phyloP scores from a whole-genome alignment of 208 protist genomes.

The Vickermania spadyakhi region DNA sequence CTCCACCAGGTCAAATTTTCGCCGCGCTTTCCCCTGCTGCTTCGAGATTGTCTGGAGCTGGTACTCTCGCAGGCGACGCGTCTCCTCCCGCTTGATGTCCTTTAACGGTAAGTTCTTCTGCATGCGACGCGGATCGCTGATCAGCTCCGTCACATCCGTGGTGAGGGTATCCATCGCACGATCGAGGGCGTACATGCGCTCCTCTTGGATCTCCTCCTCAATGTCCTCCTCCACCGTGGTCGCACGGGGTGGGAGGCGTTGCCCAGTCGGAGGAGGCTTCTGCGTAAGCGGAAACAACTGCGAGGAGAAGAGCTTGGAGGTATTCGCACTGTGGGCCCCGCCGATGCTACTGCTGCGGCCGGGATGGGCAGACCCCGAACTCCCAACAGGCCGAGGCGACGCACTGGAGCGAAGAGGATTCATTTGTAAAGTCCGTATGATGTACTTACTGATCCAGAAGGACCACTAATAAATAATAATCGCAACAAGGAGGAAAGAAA shows the following conservation, averaged over 20 bases:
- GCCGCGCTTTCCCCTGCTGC: constrained; percentile 18
- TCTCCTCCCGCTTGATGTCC: constrained; percentile 13
- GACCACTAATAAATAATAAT: too few relatives aligned
- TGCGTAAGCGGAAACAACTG: too few relatives aligned
- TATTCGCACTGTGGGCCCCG: too few relatives aligned
- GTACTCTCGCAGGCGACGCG: constrained; percentile 19
- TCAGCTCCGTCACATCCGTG: constrained; percentile 10
- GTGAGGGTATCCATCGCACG: constrained; percentile 9
- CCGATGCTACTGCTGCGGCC: too few relatives aligned
- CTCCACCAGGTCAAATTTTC: constrained; percentile 64
- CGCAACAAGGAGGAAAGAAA: too few relatives aligned
- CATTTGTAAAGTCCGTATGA: too few relatives aligned
- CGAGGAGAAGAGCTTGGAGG: too few relatives aligned
- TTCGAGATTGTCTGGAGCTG: constrained; percentile 35
- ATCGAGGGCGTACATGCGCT: constrained; percentile 7
- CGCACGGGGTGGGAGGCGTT: constrained; percentile 4
- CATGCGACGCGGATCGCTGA: constrained; percentile 9
- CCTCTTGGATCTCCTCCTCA: constrained; percentile 13
- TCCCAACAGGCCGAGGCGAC: too few relatives aligned
- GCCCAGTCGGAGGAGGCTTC: too few relatives aligned
- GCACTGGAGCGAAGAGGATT: too few relatives aligned
- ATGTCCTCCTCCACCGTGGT: constrained; percentile 15
- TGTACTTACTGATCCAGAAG: too few relatives aligned
- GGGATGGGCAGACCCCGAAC: too few relatives aligned
- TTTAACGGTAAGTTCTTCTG: not conserved